A percentile compares a stretch with the other conserved stretches of the same genome.
These are phyloP conservation scores for Senecio squalidus DNA, from an alignment of 140 eudicot genomes.

Conservation along the genomic window DNA sequence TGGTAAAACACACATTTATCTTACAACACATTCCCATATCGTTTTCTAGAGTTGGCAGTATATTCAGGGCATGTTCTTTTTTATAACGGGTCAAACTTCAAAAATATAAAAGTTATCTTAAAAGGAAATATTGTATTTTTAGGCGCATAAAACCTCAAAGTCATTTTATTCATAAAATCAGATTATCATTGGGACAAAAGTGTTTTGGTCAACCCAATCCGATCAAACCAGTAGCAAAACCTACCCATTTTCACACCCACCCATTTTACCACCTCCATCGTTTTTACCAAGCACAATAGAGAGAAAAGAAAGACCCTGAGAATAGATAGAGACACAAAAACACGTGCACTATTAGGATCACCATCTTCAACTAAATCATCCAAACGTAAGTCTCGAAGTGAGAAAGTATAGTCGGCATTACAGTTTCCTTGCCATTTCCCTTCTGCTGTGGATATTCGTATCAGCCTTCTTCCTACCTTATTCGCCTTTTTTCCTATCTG, in stretches of 20 bases:
- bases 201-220: no score
- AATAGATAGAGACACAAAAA: conserved; percentile 43
- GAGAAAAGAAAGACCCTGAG: conserved; percentile 40
- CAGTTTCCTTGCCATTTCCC: conserved; percentile 68
- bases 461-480: conserved; percentile 33
- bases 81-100: no score
- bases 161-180: conserved; percentile 1
- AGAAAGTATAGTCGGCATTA: conserved; percentile 46
- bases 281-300: conserved; percentile 6
- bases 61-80: background rate
- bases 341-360: conserved; percentile 34
- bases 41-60: background rate
- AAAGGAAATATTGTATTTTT: no score
- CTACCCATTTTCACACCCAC: no score
- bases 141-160: no score
- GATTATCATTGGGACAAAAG: no score
- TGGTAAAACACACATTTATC: conserved; percentile 20
- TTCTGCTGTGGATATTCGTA: conserved; percentile 52
- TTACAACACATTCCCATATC: conserved; percentile 2
- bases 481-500: conserved; percentile 36
- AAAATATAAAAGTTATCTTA: background rate
- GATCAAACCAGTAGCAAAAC: no score
- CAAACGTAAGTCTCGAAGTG: conserved; percentile 52
- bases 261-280: background rate
- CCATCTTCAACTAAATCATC: conserved; percentile 51